Conservation (phyloP, 78 protist species). For the Creolimax fragrantissima region DNA sequence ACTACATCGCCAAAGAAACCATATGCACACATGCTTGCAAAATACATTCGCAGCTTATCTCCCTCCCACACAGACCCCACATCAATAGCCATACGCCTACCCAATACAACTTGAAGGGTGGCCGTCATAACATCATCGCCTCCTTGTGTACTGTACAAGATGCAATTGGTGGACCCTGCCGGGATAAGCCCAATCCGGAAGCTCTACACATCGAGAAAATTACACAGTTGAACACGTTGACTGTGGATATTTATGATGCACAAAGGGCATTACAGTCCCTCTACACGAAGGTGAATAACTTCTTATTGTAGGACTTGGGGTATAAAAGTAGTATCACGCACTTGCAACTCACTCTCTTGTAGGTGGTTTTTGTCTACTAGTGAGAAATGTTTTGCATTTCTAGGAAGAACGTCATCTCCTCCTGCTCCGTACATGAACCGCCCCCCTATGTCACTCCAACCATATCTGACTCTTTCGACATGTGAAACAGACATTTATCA, state of each 20-base stretch:
- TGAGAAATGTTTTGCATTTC: no score
- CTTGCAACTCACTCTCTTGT: no score
- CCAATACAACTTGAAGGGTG: background rate
- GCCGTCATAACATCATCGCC: background rate
- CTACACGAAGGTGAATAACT: background rate
- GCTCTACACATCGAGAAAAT: background rate
- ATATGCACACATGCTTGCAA: background rate
- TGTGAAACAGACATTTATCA: no score
- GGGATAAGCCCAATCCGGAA: slow-evolving; percentile 5
- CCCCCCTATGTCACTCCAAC: no score
- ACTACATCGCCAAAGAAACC: slow-evolving; percentile 28
- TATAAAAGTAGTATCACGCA: background rate
- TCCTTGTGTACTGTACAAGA: background rate
- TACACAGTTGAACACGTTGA: background rate
- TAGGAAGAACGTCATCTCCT: no score
- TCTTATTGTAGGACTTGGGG: background rate
- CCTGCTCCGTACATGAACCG: no score
- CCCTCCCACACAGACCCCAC: background rate
- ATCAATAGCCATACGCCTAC: background rate
- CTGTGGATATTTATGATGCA: background rate
- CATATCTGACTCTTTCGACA: no score
- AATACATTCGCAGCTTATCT: background rate
- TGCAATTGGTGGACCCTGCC: slow-evolving; percentile 6
- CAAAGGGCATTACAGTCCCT: background rate
- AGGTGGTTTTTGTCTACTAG: no score